These are phyloP conservation scores for Alloteropsis semialata DNA, from an alignment of 176 grass and related monocot genomes.

Conservation along the genomic window DNA sequence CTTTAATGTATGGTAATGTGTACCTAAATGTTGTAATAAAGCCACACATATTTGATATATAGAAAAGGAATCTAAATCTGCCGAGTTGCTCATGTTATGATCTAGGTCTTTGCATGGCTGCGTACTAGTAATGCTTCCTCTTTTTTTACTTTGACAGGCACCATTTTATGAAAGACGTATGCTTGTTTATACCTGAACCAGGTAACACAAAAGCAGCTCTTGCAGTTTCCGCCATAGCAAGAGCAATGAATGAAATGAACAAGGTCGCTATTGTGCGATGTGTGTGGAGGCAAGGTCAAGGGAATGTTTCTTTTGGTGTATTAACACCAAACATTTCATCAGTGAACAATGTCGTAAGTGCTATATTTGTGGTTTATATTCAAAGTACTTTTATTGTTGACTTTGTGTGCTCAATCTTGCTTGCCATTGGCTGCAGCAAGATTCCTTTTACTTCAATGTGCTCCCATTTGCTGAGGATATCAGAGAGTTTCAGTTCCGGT, in stretches of 20 bases:
- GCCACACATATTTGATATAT: too few species aligned
- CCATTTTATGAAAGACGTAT: conserved; percentile 89
- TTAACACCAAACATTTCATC: conserved; percentile 92
- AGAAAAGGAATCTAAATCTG: too few species aligned
- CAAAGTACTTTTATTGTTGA: not conserved
- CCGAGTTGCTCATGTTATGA: too few species aligned
- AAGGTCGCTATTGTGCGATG: conserved; percentile 85
- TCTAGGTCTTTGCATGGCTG: not conserved
- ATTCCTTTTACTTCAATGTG: conserved; percentile 93
- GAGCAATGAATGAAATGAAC: conserved; percentile 80
- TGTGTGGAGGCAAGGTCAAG: conserved; percentile 81
- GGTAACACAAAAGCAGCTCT: conserved; percentile 67
- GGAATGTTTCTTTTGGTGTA: conserved; percentile 74
- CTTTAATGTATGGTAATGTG: not conserved
- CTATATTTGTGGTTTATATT: not conserved
- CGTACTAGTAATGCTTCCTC: not conserved
- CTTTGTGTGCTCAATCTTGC: conserved; percentile 15
- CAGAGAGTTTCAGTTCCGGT: conserved; percentile 84
- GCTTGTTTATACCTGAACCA: conserved; percentile 84
- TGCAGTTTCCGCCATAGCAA: conserved; percentile 73
- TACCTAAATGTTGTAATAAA: not conserved
- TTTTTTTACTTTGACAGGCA: conserved; percentile 50
- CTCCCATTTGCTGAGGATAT: conserved; percentile 94
- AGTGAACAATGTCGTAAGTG: conserved; percentile 63
- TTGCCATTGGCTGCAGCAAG: conserved; percentile 53